These are phyloP conservation scores for Harrya chromipes DNA, from an alignment of 768 basidiomycete genomes.

Conservation along the genomic window DNA sequence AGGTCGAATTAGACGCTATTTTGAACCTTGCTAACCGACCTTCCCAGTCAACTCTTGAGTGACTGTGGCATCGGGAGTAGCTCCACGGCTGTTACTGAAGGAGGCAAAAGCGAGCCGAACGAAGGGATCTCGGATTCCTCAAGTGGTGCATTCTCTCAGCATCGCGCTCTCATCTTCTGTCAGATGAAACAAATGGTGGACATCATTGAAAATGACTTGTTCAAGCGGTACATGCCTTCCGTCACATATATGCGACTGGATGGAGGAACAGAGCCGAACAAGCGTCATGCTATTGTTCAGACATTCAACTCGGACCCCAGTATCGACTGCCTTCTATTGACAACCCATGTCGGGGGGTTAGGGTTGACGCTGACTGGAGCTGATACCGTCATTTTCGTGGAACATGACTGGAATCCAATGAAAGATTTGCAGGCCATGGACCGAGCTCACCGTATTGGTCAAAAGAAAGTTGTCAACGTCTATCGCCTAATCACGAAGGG, in stretches of 20 bases:
- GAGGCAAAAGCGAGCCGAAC: constrained; percentile 63
- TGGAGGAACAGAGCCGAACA: constrained; percentile 86
- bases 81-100: constrained; percentile 43
- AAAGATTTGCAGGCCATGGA: constrained; percentile 99
- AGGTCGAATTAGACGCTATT: constrained; percentile 22
- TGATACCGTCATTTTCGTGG: constrained; percentile 98
- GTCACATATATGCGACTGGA: constrained; percentile 99
- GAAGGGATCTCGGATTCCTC: constrained; percentile 50
- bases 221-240: constrained; percentile 88
- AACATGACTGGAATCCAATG: constrained; percentile 99
- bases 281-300: constrained; percentile 95
- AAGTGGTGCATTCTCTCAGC: constrained; percentile 74
- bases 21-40: constrained; percentile 4
- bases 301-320: constrained; percentile 98
- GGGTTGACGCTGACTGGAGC: constrained; percentile 96
- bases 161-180: constrained; percentile 98
- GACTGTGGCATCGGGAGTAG: constrained; percentile 90
- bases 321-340: constrained; percentile 93
- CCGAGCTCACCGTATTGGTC: constrained; percentile 94
- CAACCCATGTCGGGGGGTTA: constrained; percentile 95
- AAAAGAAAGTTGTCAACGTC: constrained; percentile 98
- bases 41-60: constrained; percentile 77
- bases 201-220: constrained; percentile 91
- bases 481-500: constrained; percentile 97
- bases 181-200: constrained; percentile 99